These are phyloP conservation scores for Salvia sclarea DNA, from an alignment of 305 asterid species.

Conservation along the genomic window DNA sequence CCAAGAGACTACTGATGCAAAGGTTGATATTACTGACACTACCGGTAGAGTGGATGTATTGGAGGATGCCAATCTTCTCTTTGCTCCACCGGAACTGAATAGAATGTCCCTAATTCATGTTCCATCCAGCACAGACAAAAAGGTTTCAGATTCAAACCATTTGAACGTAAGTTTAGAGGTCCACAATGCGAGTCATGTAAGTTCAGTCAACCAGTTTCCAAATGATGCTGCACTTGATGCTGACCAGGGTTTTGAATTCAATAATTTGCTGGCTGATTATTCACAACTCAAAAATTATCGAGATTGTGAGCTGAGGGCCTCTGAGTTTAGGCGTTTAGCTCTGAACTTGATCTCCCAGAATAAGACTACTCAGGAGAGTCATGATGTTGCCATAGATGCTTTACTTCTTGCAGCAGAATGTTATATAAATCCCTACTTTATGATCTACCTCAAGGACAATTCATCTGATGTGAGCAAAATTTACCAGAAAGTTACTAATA, in stretches of 20 bases:
- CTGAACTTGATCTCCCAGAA: constrained; percentile 70
- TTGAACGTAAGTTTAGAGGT: constrained; percentile 41
- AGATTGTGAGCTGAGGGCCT: constrained; percentile 90
- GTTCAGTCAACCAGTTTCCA: constrained; percentile 40
- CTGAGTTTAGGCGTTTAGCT: constrained; percentile 89
- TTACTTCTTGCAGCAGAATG: constrained; percentile 98
- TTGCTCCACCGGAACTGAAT: constrained; percentile 81
- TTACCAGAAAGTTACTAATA: constrained; percentile 38
- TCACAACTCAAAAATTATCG: constrained; percentile 73
- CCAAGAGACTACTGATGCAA: constrained; percentile 67
- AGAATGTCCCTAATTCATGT: constrained; percentile 59
- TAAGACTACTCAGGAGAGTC: constrained; percentile 70
- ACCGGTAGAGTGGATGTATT: constrained; percentile 58
- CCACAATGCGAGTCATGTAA: constrained; percentile 36
- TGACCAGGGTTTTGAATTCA: constrained; percentile 48
- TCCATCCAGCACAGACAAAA: constrained; percentile 52
- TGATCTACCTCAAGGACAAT: constrained; percentile 55
- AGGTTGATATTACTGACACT: constrained; percentile 50
- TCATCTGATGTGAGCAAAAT: constrained; percentile 43
- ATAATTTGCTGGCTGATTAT: constrained; percentile 69
- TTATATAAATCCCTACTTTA: constrained; percentile 82
- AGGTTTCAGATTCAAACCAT: constrained; percentile 44
- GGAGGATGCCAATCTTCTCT: constrained; percentile 82
- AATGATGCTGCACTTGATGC: constrained; percentile 33
- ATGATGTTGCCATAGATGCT: constrained; percentile 80